Percentiles rank a stretch among this genome's conserved stretches.
These are phyloP conservation scores for Danielia oregonensis DNA, from an alignment of 805 yeast genomes.

Conservation along the genomic window DNA sequence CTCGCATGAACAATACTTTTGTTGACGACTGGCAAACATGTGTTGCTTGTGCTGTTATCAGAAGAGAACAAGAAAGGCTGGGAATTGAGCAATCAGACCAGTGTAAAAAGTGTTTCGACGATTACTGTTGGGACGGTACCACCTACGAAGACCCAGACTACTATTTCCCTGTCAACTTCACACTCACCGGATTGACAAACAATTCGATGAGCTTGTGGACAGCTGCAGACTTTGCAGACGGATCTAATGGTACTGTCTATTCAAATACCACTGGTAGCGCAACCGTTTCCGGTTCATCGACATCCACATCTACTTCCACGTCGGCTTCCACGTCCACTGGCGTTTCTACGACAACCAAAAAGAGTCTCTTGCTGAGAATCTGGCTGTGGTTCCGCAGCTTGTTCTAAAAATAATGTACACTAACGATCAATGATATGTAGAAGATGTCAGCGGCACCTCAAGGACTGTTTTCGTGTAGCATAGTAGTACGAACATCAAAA, in stretches of 20 bases:
- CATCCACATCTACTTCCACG: background rate
- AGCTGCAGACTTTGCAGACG: too few relatives aligned
- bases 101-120: slow-evolving; percentile 21
- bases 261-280: too few relatives aligned
- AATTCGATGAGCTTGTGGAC: slow-evolving; percentile 13
- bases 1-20: slow-evolving; percentile 36
- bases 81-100: slow-evolving; percentile 21
- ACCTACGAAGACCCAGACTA: slow-evolving; percentile 13
- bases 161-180: slow-evolving; percentile 25
- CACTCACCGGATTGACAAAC: slow-evolving; percentile 28
- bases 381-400: too few relatives aligned
- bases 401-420: too few relatives aligned
- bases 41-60: slow-evolving; percentile 28
- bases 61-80: slow-evolving; percentile 23
- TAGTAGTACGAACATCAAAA: too few relatives aligned
- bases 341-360: too few relatives aligned
- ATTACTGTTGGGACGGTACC: slow-evolving; percentile 27
- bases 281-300: too few relatives aligned
- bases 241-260: too few relatives aligned
- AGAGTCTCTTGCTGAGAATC: too few relatives aligned
- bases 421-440: too few relatives aligned
- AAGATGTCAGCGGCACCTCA: too few relatives aligned
- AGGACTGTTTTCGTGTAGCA: too few relatives aligned
- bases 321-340: background rate
- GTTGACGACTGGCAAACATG: slow-evolving; percentile 22